Evolutionary conservation across 1,284 basidiomycete species (phyloP).

Genomic region (Irpex sp.): DNA sequence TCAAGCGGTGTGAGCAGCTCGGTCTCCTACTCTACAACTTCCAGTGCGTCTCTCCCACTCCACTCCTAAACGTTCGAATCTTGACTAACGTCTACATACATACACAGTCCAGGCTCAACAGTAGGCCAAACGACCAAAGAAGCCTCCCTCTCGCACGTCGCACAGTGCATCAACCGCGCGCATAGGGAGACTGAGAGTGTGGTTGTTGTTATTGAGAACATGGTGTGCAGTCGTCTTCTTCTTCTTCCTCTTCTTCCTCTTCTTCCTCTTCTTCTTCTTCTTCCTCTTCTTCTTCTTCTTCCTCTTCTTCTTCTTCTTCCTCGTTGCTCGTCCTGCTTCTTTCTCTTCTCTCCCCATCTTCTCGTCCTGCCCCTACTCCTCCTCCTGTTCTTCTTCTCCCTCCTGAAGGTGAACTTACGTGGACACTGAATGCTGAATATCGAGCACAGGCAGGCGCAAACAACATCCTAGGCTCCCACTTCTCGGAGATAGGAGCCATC

Average conservation of each 20-base stretch:
- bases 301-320: too few species aligned
- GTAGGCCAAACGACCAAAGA: slow-evolving; percentile 62
- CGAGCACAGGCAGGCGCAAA: slow-evolving; percentile 64
- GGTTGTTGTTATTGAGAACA: slow-evolving; percentile 79
- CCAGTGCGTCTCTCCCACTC: slow-evolving; percentile 49
- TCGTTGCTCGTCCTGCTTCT: too few species aligned
- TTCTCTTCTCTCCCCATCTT: too few species aligned
- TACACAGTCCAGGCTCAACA: slow-evolving; percentile 80
- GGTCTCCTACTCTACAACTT: slow-evolving; percentile 79
- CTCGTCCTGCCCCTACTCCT: too few species aligned
- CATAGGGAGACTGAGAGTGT: slow-evolving; percentile 63
- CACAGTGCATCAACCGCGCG: slow-evolving; percentile 70
- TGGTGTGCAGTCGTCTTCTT: slow-evolving; percentile 40
- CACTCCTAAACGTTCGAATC: too few species aligned
- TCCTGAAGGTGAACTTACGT: too few species aligned
- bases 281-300: too few species aligned
- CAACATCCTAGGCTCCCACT: slow-evolving; percentile 73
- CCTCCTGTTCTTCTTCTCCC: too few species aligned
- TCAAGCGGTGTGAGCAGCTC: slow-evolving; percentile 75
- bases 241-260: background rate
- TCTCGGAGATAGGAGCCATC: slow-evolving; percentile 64
- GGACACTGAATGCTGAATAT: background rate
- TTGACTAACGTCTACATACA: slow-evolving; percentile 23
- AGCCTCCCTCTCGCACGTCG: slow-evolving; percentile 61
- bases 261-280: too few species aligned